phyloP scores from a whole-genome alignment of 208 protist species.

The Leptomonas pyrrhocoris region DNA sequence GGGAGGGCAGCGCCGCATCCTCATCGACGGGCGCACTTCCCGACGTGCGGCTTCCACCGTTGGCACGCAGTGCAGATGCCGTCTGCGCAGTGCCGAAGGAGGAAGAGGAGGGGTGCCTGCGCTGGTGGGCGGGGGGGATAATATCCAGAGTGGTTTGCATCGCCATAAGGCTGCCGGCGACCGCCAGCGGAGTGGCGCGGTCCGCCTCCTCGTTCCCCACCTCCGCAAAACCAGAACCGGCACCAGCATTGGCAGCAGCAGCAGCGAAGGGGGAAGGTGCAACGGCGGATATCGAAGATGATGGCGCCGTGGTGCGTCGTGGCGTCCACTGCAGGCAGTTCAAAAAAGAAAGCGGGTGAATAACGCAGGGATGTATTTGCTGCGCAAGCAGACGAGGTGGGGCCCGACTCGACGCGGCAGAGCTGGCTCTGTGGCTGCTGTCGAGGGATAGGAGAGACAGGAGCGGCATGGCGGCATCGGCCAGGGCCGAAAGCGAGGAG shows the following conservation, averaged over 20 bases:
- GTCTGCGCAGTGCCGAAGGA: too few relatives aligned
- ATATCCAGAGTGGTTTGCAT: slow-evolving; percentile 12
- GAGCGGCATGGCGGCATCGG: slow-evolving; percentile 11
- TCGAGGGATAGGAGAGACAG: slow-evolving; percentile 21
- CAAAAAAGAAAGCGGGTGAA: slow-evolving; percentile 60
- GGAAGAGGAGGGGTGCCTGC: background rate
- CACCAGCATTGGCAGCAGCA: too few relatives aligned
- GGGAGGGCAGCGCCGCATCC: background rate
- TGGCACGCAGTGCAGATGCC: too few relatives aligned
- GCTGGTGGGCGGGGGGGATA: slow-evolving; percentile 25
- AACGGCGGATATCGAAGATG: background rate
- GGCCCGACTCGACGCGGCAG: too few relatives aligned
- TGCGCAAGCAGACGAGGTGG: slow-evolving; percentile 17
- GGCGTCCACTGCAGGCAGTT: slow-evolving; percentile 70
- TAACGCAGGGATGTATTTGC: slow-evolving; percentile 38
- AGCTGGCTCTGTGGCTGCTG: background rate
- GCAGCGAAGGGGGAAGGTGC: background rate
- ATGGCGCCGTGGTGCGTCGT: background rate
- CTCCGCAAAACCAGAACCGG: background rate
- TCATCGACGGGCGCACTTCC: background rate
- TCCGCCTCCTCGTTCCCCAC: slow-evolving; percentile 2
- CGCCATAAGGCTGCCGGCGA: slow-evolving; percentile 58
- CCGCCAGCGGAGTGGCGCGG: slow-evolving; percentile 48
- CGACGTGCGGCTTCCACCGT: too few relatives aligned
- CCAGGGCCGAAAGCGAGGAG: background rate